A percentile compares a stretch with the other conserved stretches of the same genome.
Conservation (phyloP, 805 yeast genomes). For the Ogataea pini region DNA sequence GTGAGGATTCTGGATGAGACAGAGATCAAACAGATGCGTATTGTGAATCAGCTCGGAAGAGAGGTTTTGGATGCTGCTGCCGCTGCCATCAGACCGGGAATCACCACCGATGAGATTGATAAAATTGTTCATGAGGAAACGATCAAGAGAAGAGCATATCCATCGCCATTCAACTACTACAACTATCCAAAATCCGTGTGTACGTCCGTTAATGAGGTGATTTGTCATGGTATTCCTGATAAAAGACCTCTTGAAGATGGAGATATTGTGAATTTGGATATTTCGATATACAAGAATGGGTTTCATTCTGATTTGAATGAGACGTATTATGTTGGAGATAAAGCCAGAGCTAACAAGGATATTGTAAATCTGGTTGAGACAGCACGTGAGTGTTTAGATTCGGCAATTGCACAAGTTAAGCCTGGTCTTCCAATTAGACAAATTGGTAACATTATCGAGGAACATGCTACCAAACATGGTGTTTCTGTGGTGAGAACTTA, state of each 20-base stretch:
- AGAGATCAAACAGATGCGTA: slow-evolving; percentile 72
- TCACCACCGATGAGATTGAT: slow-evolving; percentile 92
- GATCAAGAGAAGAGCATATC: slow-evolving; percentile 85
- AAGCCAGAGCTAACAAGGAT: slow-evolving; percentile 75
- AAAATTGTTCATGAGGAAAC: slow-evolving; percentile 84
- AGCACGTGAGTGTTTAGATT: slow-evolving; percentile 81
- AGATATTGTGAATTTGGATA: slow-evolving; percentile 90
- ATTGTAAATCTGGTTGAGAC: slow-evolving; percentile 89
- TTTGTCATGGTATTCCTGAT: slow-evolving; percentile 98
- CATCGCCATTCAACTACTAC: slow-evolving; percentile 92
- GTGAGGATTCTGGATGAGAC: slow-evolving; percentile 65
- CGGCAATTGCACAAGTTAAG: slow-evolving; percentile 81
- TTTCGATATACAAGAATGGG: slow-evolving; percentile 82
- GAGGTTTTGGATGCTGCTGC: slow-evolving; percentile 91
- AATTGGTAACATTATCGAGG: slow-evolving; percentile 85
- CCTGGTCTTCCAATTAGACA: slow-evolving; percentile 90
- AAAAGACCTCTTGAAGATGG: slow-evolving; percentile 85
- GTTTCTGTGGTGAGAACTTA: slow-evolving; percentile 88
- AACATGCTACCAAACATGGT: slow-evolving; percentile 73
- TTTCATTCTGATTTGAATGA: slow-evolving; percentile 94
- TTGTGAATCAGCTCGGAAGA: slow-evolving; percentile 74
- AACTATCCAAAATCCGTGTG: slow-evolving; percentile 91
- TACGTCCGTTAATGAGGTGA: slow-evolving; percentile 91
- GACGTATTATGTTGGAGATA: slow-evolving; percentile 94
- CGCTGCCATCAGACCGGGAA: slow-evolving; percentile 78